Evolutionary conservation across 495 filamentous ascomycete species (phyloP), one percentile per base, ranked within the genome.

Genomic region (Xylaria curta): DNA sequence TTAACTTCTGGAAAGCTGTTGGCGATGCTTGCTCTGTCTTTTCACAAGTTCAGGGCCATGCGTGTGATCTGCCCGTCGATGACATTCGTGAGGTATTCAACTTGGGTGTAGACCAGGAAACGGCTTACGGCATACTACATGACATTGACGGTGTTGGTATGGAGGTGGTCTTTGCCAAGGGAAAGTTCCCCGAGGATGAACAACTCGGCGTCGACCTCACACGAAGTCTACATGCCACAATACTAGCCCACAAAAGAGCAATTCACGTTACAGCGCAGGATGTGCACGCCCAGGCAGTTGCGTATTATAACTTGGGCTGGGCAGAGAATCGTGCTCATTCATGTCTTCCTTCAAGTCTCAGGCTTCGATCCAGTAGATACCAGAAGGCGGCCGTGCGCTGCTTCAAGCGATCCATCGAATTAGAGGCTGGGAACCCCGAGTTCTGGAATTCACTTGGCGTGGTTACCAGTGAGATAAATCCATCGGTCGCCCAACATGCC

Each of bases 361-460:
- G 83, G 44, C 83, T 88, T 73, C 84, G 82, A 73, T 76, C 84
- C 2, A 88, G 86, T 19, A 90, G 85, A 67, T 93, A 92, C 72
- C 84, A 97, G 28, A 95, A 91, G 80, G 91, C 94, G 28, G 87
- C 95, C 28, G 91, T 98, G 65, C 88, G 92, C 36, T 97, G 94
- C 79, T 99, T 99, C 88, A 99, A 98, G 81, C 87, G 93, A 64
- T 92, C 97, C 4, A 98, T 99, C 76, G 97, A 98, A 80, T 82
- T 98, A 2, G 96, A 99, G 79, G 92, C 97, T 8, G 92, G 94
- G 38, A 99, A 98, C 76, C 84, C 94, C 0, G 96, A 99, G 75
- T 99, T 98, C 80, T 99, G 96, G 96, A 98, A 97, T 79, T 89
- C 96, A 3, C 87, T 99, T 26, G 96, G 95, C 26, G 94, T 98